phyloP scores from a whole-genome alignment of 352 stramenopile genomes.

The Elongisporangium prolatum region DNA sequence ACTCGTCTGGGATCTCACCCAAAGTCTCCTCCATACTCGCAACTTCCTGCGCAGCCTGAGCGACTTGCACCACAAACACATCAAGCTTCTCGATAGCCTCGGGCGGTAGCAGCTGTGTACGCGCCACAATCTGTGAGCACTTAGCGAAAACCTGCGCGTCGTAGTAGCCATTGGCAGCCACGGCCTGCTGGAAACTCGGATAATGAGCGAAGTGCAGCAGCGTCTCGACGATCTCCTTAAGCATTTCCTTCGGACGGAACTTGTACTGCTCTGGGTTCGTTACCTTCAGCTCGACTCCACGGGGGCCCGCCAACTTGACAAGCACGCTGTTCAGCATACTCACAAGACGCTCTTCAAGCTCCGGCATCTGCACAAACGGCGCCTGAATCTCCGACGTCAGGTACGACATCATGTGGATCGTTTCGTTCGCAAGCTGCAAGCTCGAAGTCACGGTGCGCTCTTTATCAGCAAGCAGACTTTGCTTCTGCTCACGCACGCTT shows the following conservation, averaged over 20 bases:
- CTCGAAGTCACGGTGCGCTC: constrained; percentile 91
- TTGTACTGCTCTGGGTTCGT: constrained; percentile 98
- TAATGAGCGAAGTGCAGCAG: constrained; percentile 92
- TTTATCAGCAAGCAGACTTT: constrained; percentile 83
- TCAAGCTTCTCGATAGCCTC: constrained; percentile 46
- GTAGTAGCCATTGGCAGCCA: constrained; percentile 89
- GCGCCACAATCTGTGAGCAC: constrained; percentile 57
- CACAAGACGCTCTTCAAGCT: constrained; percentile 93
- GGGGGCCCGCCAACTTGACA: constrained; percentile 91
- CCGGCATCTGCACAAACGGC: constrained; percentile 91
- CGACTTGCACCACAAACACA: constrained; percentile 52
- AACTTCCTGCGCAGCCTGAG: constrained; percentile 32
- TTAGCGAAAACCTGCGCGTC: constrained; percentile 72
- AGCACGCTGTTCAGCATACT: constrained; percentile 96
- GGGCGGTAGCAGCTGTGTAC: constrained; percentile 53
- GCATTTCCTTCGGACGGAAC: constrained; percentile 97
- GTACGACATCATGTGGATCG: constrained; percentile 97
- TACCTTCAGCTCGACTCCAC: constrained; percentile 94
- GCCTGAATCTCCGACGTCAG: constrained; percentile 92
- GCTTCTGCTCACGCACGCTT: constrained; percentile 87
- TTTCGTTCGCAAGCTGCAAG: constrained; percentile 96
- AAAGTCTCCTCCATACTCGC: constrained; percentile 74
- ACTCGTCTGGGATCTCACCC: constrained; percentile 94
- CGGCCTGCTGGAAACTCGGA: constrained; percentile 87
- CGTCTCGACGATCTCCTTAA: constrained; percentile 95